Conservation (phyloP, 2,329 filamentous ascomycete species). For the Ilyonectria robusta region DNA sequence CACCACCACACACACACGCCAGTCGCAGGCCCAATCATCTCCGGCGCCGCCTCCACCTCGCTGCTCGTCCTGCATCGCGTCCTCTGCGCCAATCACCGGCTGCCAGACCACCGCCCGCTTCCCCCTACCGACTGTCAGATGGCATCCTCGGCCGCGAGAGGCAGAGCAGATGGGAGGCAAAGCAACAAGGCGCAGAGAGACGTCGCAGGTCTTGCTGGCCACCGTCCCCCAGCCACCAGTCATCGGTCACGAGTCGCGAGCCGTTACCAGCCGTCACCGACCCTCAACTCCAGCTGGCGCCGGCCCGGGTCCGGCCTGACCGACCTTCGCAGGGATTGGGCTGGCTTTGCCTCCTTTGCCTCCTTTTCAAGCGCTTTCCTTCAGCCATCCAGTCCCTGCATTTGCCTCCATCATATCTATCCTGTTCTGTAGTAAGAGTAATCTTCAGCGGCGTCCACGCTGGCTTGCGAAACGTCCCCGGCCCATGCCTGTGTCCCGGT, state of each 20-base stretch:
- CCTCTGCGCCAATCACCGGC: constrained; percentile 41
- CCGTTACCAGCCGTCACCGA: constrained; percentile 28
- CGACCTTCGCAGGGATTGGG: constrained; percentile 23
- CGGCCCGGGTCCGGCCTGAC: constrained; percentile 34
- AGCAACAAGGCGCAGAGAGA: neutral
- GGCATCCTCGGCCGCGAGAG: constrained; percentile 37
- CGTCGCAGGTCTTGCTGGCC: constrained; percentile 8
- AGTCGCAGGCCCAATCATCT: constrained; percentile 49
- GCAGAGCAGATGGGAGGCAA: neutral
- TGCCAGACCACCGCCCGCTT: constrained; percentile 38
- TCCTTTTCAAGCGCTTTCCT: neutral
- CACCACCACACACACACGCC: constrained; percentile 37
- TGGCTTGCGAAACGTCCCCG: neutral
- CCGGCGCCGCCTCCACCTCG: constrained; percentile 37
- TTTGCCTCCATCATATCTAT: neutral
- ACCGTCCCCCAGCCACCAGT: constrained; percentile 12
- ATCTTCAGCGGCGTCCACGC: constrained; percentile 1
- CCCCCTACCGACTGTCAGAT: constrained; percentile 21
- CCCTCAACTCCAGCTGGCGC: constrained; percentile 16
- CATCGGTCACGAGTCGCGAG: constrained; percentile 16
- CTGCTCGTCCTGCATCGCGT: constrained; percentile 26
- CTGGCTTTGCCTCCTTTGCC: neutral
- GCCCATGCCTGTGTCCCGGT: constrained; percentile 25
- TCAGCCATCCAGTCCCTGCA: neutral
- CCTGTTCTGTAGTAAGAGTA: neutral